A percentile compares a stretch with the other conserved stretches of the same genome.
Conservation (phyloP, 495 filamentous ascomycete genomes). For the Eremomyces bilateralis region DNA sequence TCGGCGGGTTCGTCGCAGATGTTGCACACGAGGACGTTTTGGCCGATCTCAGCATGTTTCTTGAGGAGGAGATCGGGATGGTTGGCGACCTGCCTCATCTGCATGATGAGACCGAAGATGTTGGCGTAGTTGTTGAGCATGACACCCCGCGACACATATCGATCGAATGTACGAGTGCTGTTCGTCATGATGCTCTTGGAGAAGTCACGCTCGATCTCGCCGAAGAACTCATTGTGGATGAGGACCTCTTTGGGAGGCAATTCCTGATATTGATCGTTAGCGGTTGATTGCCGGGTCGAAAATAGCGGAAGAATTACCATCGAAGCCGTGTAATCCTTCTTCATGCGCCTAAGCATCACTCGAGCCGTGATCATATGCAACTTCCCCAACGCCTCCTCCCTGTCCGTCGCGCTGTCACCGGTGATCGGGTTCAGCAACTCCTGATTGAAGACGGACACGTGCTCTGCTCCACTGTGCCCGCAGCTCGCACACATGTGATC, state of each 20-base stretch:
- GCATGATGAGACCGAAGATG: conserved; percentile 74
- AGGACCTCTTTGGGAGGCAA: conserved; percentile 85
- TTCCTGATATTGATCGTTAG: conserved; percentile 23
- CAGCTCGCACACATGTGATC: conserved; percentile 47
- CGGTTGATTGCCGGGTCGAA: neutral
- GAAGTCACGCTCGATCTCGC: conserved; percentile 85
- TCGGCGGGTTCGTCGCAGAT: conserved; percentile 93
- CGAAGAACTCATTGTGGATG: conserved; percentile 83
- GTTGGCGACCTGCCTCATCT: conserved; percentile 91
- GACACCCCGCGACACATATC: conserved; percentile 83
- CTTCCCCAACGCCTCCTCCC: conserved; percentile 51
- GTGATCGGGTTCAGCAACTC: conserved; percentile 66
- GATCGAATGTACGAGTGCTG: conserved; percentile 69
- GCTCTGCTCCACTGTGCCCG: conserved; percentile 45
- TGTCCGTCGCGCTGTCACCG: conserved; percentile 25
- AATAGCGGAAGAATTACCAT: conserved; percentile 25
- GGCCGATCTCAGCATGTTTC: conserved; percentile 61
- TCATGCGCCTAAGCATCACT: conserved; percentile 86
- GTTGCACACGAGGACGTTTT: conserved; percentile 76
- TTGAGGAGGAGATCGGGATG: conserved; percentile 87
- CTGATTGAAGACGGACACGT: conserved; percentile 90
- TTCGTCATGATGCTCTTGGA: conserved; percentile 90
- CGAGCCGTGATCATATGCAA: conserved; percentile 67
- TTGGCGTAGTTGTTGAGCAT: conserved; percentile 94
- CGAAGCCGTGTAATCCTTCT: conserved; percentile 70